Evolutionary conservation across 176 grass and related monocot genomes (phyloP).

Genomic region (Typha latifolia): DNA sequence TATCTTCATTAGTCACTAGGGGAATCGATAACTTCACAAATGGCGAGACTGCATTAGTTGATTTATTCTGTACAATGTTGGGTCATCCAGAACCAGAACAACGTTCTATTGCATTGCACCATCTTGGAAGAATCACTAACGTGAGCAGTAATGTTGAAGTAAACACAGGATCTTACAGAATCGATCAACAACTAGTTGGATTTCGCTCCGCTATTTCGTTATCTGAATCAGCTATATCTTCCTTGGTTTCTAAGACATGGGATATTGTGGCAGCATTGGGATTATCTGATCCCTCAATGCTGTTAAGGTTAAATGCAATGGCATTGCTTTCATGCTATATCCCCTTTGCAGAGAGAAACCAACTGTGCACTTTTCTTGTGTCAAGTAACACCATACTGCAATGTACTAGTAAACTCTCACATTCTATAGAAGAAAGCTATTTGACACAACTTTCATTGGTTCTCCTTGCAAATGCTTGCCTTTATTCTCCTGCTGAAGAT

Average conservation of each 20-base stretch:
- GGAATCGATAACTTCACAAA: constrained; percentile 33
- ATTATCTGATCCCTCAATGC: constrained; percentile 65
- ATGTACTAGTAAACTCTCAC: constrained; percentile 39
- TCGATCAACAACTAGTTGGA: constrained; percentile 29
- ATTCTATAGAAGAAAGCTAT: constrained; percentile 56
- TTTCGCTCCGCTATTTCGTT: constrained; percentile 27
- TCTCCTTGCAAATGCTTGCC: constrained; percentile 74
- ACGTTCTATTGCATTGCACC: constrained; percentile 60
- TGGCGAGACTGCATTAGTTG: constrained; percentile 43
- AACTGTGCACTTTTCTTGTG: constrained; percentile 58
- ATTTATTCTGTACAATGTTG: constrained; percentile 68
- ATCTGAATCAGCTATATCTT: constrained; percentile 19
- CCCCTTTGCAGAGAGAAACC: constrained; percentile 62
- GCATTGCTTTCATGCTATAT: constrained; percentile 56
- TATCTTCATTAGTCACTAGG: constrained; percentile 44
- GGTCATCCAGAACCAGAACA: constrained; percentile 95
- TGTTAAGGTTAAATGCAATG: constrained; percentile 71
- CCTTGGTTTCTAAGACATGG: constrained; percentile 76
- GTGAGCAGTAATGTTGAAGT: constrained; percentile 29
- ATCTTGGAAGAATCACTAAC: constrained; percentile 67
- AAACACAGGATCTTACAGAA: constrained; percentile 15
- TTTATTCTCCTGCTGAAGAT: constrained; percentile 89
- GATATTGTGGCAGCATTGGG: constrained; percentile 50
- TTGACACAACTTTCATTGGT: constrained; percentile 70
- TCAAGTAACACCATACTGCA: constrained; percentile 53